Evolutionary conservation across 2,329 filamentous ascomycete genomes (phyloP).

Genomic region (Dactylonectria macrodidyma): DNA sequence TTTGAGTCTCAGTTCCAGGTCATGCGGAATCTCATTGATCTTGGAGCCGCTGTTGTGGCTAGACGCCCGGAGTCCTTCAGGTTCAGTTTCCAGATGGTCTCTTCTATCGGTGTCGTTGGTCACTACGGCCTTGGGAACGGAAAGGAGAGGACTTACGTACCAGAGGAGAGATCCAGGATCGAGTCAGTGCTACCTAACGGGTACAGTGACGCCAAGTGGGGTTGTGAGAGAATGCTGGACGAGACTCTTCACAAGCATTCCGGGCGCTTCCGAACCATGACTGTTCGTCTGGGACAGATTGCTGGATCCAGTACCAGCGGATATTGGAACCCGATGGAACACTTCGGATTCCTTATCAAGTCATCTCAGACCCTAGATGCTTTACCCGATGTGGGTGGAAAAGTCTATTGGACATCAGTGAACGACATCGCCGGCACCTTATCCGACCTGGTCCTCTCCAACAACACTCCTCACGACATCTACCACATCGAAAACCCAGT

Average conservation of each 20-base stretch:
- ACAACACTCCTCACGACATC: slow-evolving; percentile 3
- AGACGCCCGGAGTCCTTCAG: slow-evolving; percentile 6
- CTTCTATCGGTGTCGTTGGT: slow-evolving; percentile 17
- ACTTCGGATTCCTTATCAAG: slow-evolving; percentile 43
- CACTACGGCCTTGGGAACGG: slow-evolving; percentile 10
- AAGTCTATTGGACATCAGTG: slow-evolving; percentile 19
- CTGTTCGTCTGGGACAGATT: slow-evolving; percentile 41
- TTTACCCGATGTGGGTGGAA: slow-evolving; percentile 30
- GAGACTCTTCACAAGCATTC: slow-evolving; percentile 40
- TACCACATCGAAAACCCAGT: slow-evolving; percentile 28
- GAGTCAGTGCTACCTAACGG: slow-evolving; percentile 29
- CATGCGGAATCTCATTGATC: slow-evolving; percentile 30
- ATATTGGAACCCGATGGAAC: slow-evolving; percentile 44
- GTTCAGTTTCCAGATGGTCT: slow-evolving; percentile 25
- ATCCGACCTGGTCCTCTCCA: slow-evolving; percentile 14
- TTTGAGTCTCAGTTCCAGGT: slow-evolving; percentile 42
- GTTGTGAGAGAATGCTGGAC: slow-evolving; percentile 41
- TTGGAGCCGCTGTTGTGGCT: background rate
- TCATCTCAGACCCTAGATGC: slow-evolving; percentile 38
- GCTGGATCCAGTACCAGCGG: slow-evolving; percentile 42
- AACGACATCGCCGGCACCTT: slow-evolving; percentile 22
- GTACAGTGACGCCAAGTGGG: slow-evolving; percentile 43
- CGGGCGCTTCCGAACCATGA: slow-evolving; percentile 38
- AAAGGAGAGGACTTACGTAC: slow-evolving; percentile 3
- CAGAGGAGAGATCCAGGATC: slow-evolving; percentile 12